phyloP scores from a whole-genome alignment of 345 rosid species.

The Hibiscus syriacus region DNA sequence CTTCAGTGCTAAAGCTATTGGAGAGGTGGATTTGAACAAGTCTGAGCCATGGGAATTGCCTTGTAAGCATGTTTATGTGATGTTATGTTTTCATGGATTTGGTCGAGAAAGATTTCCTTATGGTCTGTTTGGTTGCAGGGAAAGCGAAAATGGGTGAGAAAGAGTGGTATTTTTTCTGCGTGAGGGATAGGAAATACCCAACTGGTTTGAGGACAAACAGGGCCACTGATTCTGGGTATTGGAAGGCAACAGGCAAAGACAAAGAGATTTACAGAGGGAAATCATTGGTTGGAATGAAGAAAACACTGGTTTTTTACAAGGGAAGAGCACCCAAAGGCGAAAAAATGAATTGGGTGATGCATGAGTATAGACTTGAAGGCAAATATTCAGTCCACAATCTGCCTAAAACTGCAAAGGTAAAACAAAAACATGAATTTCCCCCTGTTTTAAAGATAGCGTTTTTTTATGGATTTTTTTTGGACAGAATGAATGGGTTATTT shows the following conservation, averaged over 20 bases:
- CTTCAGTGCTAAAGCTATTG: slow-evolving; percentile 71
- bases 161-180: slow-evolving; percentile 93
- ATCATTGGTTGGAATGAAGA: slow-evolving; percentile 86
- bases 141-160: slow-evolving; percentile 95
- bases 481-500: slow-evolving; percentile 94
- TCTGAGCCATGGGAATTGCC: slow-evolving; percentile 99
- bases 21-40: slow-evolving; percentile 91
- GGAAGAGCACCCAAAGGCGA: slow-evolving; percentile 94
- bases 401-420: slow-evolving; percentile 81
- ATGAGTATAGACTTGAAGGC: slow-evolving; percentile 77
- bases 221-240: slow-evolving; percentile 84
- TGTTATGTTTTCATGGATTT: not conserved
- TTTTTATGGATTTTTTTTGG: not conserved
- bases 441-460: not conserved
- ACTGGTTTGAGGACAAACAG: slow-evolving; percentile 82
- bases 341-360: slow-evolving; percentile 91
- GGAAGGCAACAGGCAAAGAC: slow-evolving; percentile 97
- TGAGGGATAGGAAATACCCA: slow-evolving; percentile 86
- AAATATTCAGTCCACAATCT: slow-evolving; percentile 59
- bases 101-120: not conserved
- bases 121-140: slow-evolving; percentile 31
- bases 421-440: not conserved
- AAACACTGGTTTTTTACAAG: slow-evolving; percentile 79
- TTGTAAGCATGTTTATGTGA: slow-evolving; percentile 30
- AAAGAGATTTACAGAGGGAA: slow-evolving; percentile 68